Evolutionary conservation across 257 asterid species (phyloP), one percentile per base, ranked within the genome.

Genomic region (Solanum chmielewskii): DNA sequence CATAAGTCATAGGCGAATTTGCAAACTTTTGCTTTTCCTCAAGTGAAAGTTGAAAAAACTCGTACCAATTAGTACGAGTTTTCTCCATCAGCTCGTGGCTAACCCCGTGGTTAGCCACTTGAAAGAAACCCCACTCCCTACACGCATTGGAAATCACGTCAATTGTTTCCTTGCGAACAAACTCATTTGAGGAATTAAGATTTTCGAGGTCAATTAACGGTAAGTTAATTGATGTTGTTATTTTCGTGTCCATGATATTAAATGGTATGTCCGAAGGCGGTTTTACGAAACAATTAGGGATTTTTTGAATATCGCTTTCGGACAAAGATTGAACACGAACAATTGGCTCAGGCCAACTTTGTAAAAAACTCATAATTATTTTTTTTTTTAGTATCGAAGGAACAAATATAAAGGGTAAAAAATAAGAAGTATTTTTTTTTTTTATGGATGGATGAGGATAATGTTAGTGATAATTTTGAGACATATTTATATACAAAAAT

Each of bases 111-210:
- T 94, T 95, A 85, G 92, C 93, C 90, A 93, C 95, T 89, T 95
- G 99, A 84, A 97, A 97, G 84, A 97, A 97, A 0, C 99, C 98
- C 99, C 98, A 95, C 86, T 95, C 94, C 3, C 93, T 90, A 91
- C 98, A 97, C 1, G 98, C 99, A 11, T 18, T 81, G 86, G 89
- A 91, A 74, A 97, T 86, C 42, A n/a, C 31, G 68, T 23, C 86
- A 9, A 91, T 83, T 2, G 95, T 87, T 35, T 35, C 77, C 27
- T 83, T 76, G 6, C 93, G 91, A 31, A 92, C 14, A 0, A 56
- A 11, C 0, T 45, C 90, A 83, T 94, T 91, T 1, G 3, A 20
- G 11, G 98, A 93, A 89, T 56, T 84, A 49, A 95, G 76, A 11
- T 91, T 94, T 12, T 41, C 88, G 84, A 96, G 89, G 89, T 96